Evolutionary conservation across 2,329 filamentous ascomycete genomes (phyloP), one percentile per base, ranked within the genome.

Genomic region (Epichloe gansuensis): DNA sequence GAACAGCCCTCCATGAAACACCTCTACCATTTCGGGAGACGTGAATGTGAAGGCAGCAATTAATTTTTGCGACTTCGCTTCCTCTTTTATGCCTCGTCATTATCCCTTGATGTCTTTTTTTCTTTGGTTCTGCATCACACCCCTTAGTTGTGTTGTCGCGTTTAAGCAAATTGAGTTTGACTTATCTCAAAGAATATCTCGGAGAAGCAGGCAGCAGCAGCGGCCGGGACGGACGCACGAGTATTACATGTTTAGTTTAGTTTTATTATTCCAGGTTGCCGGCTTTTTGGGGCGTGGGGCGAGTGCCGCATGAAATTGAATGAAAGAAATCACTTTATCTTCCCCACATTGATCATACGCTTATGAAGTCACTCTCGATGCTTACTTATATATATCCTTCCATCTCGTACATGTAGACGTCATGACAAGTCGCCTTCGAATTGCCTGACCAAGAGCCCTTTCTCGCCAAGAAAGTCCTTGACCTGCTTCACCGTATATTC

Each of bases 401-500:
- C 21, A 25, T 48, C 11, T 48, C 28, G 21, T n/a, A 28, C 31
- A 47, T 13, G 6, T 35, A 21, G 31, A 11, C n/a, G 48, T 58
- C 58, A 70, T 41, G 45, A 53, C 61, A 75, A 55, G 7, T 72
- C 73, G 1, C 76, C 75, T 60, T 96, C 91, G 62, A 86, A 89
- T 54, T 82, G 80, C 57, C 93, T 78, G n/a, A 96, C 85, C 53
- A 88, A 67, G 54, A 95, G 74, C 0, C 88, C 88, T 63, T 83
- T 80, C 38, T 77, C 74, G 25, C 75, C 75, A 54, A 98, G 69
- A 63, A 87, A 80, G 54, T 94, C 85, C 71, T 98, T 98, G 47
- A 98, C 93, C 63, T 97, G 84, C 67, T 83, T 84, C 15, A 98
- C 91, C 0, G 91, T 95, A 69, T 91, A 98, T 72, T 98, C 91